Evolutionary conservation across 192 early-diverging fungal species (phyloP).

Genomic region (Thamnidium elegans): DNA sequence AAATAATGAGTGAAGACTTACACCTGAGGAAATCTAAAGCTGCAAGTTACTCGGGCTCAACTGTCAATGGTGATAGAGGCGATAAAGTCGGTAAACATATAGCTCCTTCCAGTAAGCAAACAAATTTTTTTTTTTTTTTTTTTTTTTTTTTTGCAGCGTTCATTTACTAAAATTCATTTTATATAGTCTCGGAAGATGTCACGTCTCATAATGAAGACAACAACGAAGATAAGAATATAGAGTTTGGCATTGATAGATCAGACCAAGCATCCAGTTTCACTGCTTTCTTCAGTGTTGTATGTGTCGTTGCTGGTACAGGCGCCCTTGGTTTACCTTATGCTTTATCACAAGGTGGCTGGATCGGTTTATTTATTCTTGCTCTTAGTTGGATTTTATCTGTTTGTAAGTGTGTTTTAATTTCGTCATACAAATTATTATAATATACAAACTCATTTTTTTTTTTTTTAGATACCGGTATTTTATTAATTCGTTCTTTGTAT

Average conservation of each 20-base stretch:
- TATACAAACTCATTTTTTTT: conserved; percentile 6
- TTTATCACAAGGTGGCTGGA: conserved; percentile 73
- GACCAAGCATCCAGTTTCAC: conserved; percentile 19
- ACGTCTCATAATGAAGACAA: too few relatives aligned
- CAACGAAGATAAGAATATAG: too few relatives aligned
- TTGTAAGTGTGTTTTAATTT: conserved; percentile 32
- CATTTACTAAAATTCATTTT: too few relatives aligned
- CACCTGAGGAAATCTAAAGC: too few relatives aligned
- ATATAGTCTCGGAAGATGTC: too few relatives aligned
- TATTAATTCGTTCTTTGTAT: conserved; percentile 78
- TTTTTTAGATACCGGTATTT: conserved; percentile 54
- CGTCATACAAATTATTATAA: neutral
- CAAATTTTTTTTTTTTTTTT: too few relatives aligned
- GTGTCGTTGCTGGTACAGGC: conserved; percentile 76
- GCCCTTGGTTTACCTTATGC: conserved; percentile 83
- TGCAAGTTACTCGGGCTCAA: too few relatives aligned
- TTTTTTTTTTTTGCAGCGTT: too few relatives aligned
- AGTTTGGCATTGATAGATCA: neutral
- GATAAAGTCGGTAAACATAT: too few relatives aligned
- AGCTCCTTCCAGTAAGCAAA: too few relatives aligned
- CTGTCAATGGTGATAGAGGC: too few relatives aligned
- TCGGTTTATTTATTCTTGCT: conserved; percentile 48
- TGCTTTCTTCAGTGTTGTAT: conserved; percentile 55
- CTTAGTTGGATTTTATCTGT: conserved; percentile 33
- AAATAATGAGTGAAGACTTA: too few relatives aligned